Evolutionary conservation across 78 protist genomes (phyloP).

Genomic region (Planoprotostelium fungivorum): DNA sequence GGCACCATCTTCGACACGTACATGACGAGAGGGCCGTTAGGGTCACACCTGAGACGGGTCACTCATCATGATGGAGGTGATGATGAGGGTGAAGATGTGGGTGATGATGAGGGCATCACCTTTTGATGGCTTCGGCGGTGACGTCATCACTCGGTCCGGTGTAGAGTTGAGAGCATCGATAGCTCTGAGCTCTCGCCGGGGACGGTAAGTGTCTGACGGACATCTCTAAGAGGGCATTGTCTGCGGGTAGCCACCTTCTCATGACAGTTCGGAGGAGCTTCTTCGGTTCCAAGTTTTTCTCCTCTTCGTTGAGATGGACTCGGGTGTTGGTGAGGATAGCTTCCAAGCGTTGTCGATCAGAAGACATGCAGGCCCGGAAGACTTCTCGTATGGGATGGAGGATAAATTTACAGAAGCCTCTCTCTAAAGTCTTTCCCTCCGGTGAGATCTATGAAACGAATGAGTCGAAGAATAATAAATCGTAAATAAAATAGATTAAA

Average conservation of each 20-base stretch:
- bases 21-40: conserved; percentile 93
- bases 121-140: conserved; percentile 34
- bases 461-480: too few species aligned
- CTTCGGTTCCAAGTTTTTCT: conserved; percentile 73
- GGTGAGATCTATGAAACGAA: too few species aligned
- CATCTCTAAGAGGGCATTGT: conserved; percentile 94
- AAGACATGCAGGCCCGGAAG: conserved; percentile 72
- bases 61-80: too few species aligned
- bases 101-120: too few species aligned
- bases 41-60: conserved; percentile 88
- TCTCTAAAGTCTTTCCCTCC: conserved; percentile 52
- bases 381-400: conserved; percentile 89
- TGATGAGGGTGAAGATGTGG: too few species aligned
- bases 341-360: conserved; percentile 60
- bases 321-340: conserved; percentile 58
- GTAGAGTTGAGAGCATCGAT: conserved; percentile 92
- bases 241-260: conserved; percentile 95
- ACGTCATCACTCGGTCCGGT: conserved; percentile 93
- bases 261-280: conserved; percentile 87
- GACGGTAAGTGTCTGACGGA: conserved; percentile 94
- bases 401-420: conserved; percentile 91
- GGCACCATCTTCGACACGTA: conserved; percentile 99
- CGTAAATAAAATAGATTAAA: too few species aligned
- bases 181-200: conserved; percentile 93
- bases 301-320: conserved; percentile 81